Evolutionary conservation across 2,329 filamentous ascomycete species (phyloP), one percentile per base, ranked within the genome.

Genomic region (Calonectria henricotiae): DNA sequence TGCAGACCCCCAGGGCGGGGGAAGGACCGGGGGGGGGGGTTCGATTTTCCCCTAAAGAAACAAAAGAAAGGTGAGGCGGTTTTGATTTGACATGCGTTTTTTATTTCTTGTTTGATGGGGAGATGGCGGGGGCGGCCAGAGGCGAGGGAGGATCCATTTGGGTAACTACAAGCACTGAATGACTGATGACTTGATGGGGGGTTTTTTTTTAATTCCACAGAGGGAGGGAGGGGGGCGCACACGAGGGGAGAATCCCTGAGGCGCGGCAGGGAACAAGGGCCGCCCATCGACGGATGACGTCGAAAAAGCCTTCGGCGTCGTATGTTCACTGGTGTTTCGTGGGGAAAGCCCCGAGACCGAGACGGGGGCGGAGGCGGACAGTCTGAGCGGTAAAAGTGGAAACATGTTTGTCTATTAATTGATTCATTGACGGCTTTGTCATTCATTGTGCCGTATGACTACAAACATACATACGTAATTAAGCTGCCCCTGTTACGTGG

Each of bases 391-490:
- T 30, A 44, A 61, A 51, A 32, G 66, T 60, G 66, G 66, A 39
- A 68, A 64, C 47, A 39, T 20, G 17, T 20, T 11, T 58, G 39
- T 61, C 37, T 62, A 58, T 37, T 47, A 27, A 35, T 32, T 49
- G 39, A 58, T 49, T 44, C 20, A 46, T 46, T 17, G n/a, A 20
- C 11, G 49, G 30, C 49, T 37, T 23, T 23, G 30, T 8, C n/a
- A 58, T 47, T 30, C n/a, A 58, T 47, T 30, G 39, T 27, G 35
- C 6, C 54, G 47, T 37, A 55, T 35, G 44, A n/a, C 27, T 30
- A 30, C 27, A 30, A 30, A 30, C 27, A 30, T 30, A 55, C n/a
- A 37, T 62, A 69, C 62, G 67, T 65, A 62, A 69, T 65, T 39
- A 17, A 46, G 62, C 44, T 35, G 39, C 55, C 20, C 49, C 12